A percentile compares a stretch with the other conserved stretches of the same genome.
phyloP scores from a whole-genome alignment of 345 rosid species.

The Aquilaria malaccensis region DNA sequence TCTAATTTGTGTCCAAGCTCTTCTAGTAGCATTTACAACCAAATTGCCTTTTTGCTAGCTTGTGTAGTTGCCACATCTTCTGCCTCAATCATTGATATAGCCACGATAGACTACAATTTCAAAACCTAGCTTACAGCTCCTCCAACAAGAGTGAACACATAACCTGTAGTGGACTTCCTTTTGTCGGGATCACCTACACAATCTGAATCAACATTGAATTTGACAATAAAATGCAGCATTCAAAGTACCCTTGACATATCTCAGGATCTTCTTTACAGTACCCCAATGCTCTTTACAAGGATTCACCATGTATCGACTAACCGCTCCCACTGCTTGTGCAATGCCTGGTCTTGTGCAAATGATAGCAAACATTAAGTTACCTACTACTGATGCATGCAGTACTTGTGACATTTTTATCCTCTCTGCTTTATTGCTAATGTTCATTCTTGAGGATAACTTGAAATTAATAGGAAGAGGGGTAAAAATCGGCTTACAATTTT shows the following conservation, averaged over 20 bases:
- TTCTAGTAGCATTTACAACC: neutral
- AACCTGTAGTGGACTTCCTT: no score
- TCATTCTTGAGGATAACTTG: neutral
- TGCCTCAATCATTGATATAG: neutral
- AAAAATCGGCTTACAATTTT: neutral
- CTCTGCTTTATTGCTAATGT: neutral
- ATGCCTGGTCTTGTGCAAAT: neutral
- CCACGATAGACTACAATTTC: neutral
- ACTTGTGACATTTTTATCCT: slow-evolving; percentile 1
- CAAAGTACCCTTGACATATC: no score
- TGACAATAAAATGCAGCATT: no score
- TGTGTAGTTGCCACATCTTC: neutral
- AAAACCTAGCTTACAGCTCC: no score
- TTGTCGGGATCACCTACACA: no score
- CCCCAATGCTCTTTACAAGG: neutral
- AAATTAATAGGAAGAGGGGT: neutral
- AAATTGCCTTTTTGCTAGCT: slow-evolving; percentile 2
- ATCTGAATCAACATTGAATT: no score
- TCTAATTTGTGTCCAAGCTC: no score
- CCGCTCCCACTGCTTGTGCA: neutral
- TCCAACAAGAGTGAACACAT: no score
- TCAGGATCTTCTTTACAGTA: neutral
- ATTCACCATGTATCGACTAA: neutral
- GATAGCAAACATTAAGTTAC: neutral
- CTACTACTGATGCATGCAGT: neutral